Conservation (phyloP, 768 basidiomycete species). For the Lactarius evosmus region DNA sequence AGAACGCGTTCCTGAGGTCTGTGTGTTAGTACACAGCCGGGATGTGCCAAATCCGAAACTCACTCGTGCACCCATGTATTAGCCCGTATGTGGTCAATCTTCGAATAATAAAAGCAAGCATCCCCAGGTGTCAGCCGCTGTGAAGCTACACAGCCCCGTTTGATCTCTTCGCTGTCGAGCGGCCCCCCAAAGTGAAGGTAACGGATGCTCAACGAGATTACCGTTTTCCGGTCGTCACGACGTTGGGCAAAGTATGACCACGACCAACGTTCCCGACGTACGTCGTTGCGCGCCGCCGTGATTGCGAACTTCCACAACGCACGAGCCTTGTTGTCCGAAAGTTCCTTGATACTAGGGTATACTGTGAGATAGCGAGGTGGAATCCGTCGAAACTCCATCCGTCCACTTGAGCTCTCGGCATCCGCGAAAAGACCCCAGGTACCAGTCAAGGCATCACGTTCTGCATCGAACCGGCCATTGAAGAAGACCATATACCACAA, state of each 20-base stretch:
- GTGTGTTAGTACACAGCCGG: not conserved
- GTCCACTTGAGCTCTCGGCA: not conserved
- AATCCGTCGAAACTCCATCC: slow-evolving; percentile 32
- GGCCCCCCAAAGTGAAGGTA: slow-evolving; percentile 26
- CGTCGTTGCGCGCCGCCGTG: slow-evolving; percentile 25
- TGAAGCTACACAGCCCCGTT: slow-evolving; percentile 20
- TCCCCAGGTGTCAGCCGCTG: slow-evolving; percentile 31
- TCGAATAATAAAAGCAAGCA: slow-evolving; percentile 30
- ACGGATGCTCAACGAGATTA: slow-evolving; percentile 32
- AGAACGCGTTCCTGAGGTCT: slow-evolving; percentile 23
- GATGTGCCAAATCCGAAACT: not conserved
- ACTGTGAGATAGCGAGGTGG: slow-evolving; percentile 30
- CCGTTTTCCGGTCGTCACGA: slow-evolving; percentile 29
- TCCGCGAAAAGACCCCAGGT: not conserved
- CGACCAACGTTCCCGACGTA: slow-evolving; percentile 31
- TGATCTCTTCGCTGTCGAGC: slow-evolving; percentile 24
- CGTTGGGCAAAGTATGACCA: slow-evolving; percentile 36
- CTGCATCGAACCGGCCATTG: slow-evolving; percentile 6
- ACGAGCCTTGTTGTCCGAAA: slow-evolving; percentile 29
- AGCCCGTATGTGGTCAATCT: slow-evolving; percentile 25
- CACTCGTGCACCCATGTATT: slow-evolving; percentile 29
- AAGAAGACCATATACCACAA: slow-evolving; percentile 16
- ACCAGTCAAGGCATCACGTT: slow-evolving; percentile 19
- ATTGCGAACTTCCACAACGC: slow-evolving; percentile 36
- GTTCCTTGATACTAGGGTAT: slow-evolving; percentile 30